A percentile compares a stretch with the other conserved stretches of the same genome.
Conservation (phyloP, 2,329 filamentous ascomycete species). For the Apiospora malaysiana region DNA sequence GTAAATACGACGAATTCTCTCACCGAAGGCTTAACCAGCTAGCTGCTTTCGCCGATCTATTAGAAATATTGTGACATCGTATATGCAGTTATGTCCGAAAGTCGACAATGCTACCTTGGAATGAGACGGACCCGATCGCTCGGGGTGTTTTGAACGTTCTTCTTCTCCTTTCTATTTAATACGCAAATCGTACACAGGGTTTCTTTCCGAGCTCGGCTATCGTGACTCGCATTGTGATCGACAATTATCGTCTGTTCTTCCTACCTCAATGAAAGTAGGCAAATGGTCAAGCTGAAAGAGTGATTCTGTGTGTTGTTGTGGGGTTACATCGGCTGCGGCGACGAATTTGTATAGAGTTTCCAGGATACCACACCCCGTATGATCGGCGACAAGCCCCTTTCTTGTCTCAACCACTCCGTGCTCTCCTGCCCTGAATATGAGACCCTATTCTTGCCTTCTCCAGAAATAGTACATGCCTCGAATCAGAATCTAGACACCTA, state of each 20-base stretch:
- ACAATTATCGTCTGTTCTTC: not conserved
- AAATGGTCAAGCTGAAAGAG: not conserved
- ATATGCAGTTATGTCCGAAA: conserved; percentile 10
- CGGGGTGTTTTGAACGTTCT: not conserved
- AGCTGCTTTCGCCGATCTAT: not conserved
- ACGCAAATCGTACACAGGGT: not conserved
- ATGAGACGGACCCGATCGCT: not conserved
- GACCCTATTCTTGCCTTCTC: not conserved
- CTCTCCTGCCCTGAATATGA: not conserved
- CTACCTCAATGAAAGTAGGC: not conserved
- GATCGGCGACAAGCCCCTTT: not conserved
- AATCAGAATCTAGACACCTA: not conserved
- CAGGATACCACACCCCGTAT: conserved; percentile 9
- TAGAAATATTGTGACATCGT: not conserved
- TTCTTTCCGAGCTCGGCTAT: not conserved
- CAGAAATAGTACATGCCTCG: conserved; percentile 7
- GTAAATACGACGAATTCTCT: not conserved
- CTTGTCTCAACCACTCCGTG: not conserved
- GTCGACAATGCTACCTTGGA: not conserved
- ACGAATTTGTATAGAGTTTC: conserved; percentile 9
- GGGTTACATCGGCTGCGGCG: conserved; percentile 9
- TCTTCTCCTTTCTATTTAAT: too few relatives aligned
- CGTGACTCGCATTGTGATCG: not conserved
- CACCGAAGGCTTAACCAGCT: conserved; percentile 12
- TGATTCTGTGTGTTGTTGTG: not conserved